Percentiles rank a stretch among this genome's conserved stretches.
These are phyloP conservation scores for Eucalyptus curtisii DNA, from an alignment of 345 rosid species.

Conservation along the genomic window DNA sequence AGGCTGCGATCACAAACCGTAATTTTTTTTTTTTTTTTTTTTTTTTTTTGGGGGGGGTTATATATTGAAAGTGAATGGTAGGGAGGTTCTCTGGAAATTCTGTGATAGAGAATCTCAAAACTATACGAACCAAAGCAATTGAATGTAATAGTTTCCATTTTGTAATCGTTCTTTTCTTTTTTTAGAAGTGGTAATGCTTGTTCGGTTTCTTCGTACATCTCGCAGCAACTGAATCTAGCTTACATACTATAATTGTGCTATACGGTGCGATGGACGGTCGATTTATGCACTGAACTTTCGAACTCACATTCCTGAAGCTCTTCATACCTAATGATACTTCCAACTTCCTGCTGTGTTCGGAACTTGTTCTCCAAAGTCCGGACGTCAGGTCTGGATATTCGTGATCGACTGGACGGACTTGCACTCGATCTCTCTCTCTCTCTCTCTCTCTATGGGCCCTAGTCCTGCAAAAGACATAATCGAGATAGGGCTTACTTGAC, in stretches of 20 bases:
- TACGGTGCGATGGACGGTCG: not conserved
- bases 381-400: not conserved
- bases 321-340: not conserved
- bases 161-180: not conserved
- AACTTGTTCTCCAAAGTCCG: not conserved
- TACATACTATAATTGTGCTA: not conserved
- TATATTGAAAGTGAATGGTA: not conserved
- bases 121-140: not conserved
- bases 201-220: not conserved
- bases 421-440: not conserved
- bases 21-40: not conserved
- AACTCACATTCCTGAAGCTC: not conserved
- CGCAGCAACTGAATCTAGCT: not conserved
- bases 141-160: not conserved
- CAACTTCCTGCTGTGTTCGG: not conserved
- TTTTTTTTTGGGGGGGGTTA: no score
- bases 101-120: not conserved
- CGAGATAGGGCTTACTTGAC: not conserved
- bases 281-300: not conserved
- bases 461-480: not conserved
- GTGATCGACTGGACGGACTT: not conserved
- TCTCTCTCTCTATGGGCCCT: not conserved
- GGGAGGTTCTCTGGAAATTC: not conserved
- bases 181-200: not conserved
- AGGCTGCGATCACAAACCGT: not conserved